These are phyloP conservation scores for Aspergillus novoparasiticus DNA, from an alignment of 2,329 filamentous ascomycete genomes.

Conservation along the genomic window DNA sequence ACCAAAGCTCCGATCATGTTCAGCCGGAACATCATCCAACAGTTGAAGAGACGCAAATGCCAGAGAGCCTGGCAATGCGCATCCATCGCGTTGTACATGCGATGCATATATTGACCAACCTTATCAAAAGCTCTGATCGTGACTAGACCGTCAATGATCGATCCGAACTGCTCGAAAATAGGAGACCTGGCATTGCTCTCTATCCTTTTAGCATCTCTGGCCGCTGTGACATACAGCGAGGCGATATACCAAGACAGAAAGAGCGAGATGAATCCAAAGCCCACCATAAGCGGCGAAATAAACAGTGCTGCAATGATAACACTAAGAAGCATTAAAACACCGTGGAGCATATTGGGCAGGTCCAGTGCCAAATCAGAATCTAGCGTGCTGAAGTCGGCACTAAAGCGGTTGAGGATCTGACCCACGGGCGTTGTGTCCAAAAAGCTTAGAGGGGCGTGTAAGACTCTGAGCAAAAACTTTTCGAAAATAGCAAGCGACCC, in stretches of 20 bases:
- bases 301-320: slow-evolving; percentile 54
- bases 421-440: slow-evolving; percentile 77
- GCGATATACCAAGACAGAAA: slow-evolving; percentile 24
- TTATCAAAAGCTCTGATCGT: slow-evolving; percentile 76
- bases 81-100: slow-evolving; percentile 58
- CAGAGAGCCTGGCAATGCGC: slow-evolving; percentile 28
- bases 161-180: slow-evolving; percentile 76
- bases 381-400: slow-evolving; percentile 72
- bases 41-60: slow-evolving; percentile 71
- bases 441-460: slow-evolving; percentile 73
- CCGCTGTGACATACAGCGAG: slow-evolving; percentile 66
- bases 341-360: slow-evolving; percentile 61
- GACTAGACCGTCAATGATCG: slow-evolving; percentile 68
- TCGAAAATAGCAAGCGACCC: slow-evolving; percentile 71
- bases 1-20: slow-evolving; percentile 57
- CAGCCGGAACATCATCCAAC: slow-evolving; percentile 76
- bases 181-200: slow-evolving; percentile 76
- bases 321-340: slow-evolving; percentile 63
- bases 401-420: slow-evolving; percentile 75
- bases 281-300: slow-evolving; percentile 6
- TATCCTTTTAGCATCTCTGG: slow-evolving; percentile 72
- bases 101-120: slow-evolving; percentile 63
- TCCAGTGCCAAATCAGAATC: slow-evolving; percentile 68
- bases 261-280: slow-evolving; percentile 8
- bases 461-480: slow-evolving; percentile 65